Conservation (phyloP, 2,329 filamentous ascomycete genomes). For the Fusarium kyushuense region DNA sequence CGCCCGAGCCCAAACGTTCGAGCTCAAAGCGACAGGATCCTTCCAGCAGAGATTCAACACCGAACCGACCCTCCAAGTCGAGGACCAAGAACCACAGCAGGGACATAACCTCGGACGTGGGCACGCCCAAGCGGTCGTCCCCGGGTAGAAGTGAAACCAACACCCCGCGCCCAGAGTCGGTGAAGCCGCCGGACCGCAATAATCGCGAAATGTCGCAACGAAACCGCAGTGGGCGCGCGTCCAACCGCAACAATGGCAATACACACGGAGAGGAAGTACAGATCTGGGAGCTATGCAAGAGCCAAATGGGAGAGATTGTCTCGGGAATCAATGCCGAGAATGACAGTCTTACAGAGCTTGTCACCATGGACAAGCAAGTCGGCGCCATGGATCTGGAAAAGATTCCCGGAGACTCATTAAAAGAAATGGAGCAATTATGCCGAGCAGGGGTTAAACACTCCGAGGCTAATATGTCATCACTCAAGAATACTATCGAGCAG, state of each 20-base stretch:
- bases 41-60: conserved; percentile 47
- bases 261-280: conserved; percentile 59
- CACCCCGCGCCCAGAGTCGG: conserved; percentile 43
- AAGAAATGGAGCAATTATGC: conserved; percentile 58
- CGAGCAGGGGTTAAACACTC: conserved; percentile 58
- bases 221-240: conserved; percentile 59
- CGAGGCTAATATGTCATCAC: conserved; percentile 54
- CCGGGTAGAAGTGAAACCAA: conserved; percentile 40
- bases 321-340: conserved; percentile 58
- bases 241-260: conserved; percentile 59
- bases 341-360: conserved; percentile 55
- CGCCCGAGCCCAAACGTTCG: conserved; percentile 45
- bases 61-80: conserved; percentile 41
- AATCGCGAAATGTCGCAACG: conserved; percentile 57
- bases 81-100: conserved; percentile 38
- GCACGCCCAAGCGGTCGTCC: conserved; percentile 45
- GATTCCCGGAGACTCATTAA: conserved; percentile 54
- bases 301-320: conserved; percentile 56
- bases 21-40: conserved; percentile 44
- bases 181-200: conserved; percentile 38
- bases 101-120: conserved; percentile 37
- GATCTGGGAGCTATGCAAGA: conserved; percentile 58
- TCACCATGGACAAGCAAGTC: conserved; percentile 57
- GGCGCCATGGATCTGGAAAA: conserved; percentile 56
- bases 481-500: conserved; percentile 57